A percentile compares a stretch with the other conserved stretches of the same genome.
Evolutionary conservation across 768 basidiomycete species (phyloP).

Genomic region (Rhizopogon vinicolor): DNA sequence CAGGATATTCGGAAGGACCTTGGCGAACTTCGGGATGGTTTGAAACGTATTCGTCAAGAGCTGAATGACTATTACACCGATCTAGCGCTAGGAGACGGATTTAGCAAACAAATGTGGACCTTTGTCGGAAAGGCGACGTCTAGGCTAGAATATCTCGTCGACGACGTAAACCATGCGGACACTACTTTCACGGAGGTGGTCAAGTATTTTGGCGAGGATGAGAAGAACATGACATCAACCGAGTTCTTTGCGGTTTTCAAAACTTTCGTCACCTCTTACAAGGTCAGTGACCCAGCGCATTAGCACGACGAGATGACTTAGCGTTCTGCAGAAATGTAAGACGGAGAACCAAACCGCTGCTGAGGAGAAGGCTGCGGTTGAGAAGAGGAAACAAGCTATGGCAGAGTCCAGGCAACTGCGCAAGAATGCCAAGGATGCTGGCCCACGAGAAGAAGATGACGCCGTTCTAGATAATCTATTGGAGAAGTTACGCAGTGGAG

Average conservation of each 20-base stretch:
- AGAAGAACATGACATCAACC: constrained; percentile 76
- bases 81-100: constrained; percentile 65
- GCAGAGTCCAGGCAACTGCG: constrained; percentile 60
- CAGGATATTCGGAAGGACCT: constrained; percentile 81
- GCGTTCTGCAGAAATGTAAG: constrained; percentile 72
- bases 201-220: constrained; percentile 91
- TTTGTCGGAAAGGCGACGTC: constrained; percentile 75
- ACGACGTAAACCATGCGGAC: constrained; percentile 85
- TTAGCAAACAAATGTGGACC: constrained; percentile 88
- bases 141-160: constrained; percentile 77
- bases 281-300: constrained; percentile 38
- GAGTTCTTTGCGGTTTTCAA: constrained; percentile 98
- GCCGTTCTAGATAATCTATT: constrained; percentile 69
- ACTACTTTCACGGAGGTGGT: constrained; percentile 81
- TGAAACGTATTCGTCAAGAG: constrained; percentile 79
- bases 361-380: constrained; percentile 62
- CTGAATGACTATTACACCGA: constrained; percentile 77
- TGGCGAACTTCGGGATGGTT: constrained; percentile 64
- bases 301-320: constrained; percentile 1
- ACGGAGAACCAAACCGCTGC: constrained; percentile 68
- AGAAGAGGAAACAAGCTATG: constrained; percentile 64
- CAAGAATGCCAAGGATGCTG: constrained; percentile 41
- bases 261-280: constrained; percentile 93
- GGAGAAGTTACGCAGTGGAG: constrained; percentile 69
- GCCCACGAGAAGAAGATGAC: constrained; percentile 47